Evolutionary conservation across 2,329 filamentous ascomycete genomes (phyloP).

Genomic region (Incumbomyces delicatus): DNA sequence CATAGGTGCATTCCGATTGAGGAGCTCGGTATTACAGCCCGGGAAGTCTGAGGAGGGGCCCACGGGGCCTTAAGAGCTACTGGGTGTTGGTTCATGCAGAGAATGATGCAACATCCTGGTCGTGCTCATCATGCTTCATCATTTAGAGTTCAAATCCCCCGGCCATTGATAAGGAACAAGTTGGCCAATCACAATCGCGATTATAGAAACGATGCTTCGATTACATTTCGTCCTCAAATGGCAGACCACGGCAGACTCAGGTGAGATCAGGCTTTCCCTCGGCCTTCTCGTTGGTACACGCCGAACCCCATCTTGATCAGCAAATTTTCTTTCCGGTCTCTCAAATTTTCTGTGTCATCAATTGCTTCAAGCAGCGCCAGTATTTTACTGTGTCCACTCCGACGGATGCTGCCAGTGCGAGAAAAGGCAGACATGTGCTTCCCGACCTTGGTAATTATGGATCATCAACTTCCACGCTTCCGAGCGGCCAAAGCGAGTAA

Average conservation of each 20-base stretch:
- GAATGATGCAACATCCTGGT: background rate
- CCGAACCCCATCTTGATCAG: background rate
- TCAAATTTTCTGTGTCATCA: slow-evolving; percentile 1
- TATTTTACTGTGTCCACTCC: slow-evolving; percentile 2
- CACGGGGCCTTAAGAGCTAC: background rate
- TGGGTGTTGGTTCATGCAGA: slow-evolving; percentile 6
- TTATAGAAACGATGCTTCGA: slow-evolving; percentile 3
- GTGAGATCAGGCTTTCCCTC: background rate
- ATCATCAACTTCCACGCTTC: too few relatives aligned
- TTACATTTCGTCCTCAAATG: slow-evolving; percentile 8
- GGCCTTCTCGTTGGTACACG: background rate
- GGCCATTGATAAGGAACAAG: slow-evolving; percentile 5
- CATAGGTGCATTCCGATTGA: too few relatives aligned
- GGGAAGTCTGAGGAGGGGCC: too few relatives aligned
- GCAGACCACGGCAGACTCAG: slow-evolving; percentile 1
- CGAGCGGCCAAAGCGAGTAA: too few relatives aligned
- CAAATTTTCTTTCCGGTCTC: background rate
- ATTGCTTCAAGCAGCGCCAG: background rate
- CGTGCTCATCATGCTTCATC: background rate
- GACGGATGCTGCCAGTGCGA: too few relatives aligned
- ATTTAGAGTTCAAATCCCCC: background rate
- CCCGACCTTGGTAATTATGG: too few relatives aligned
- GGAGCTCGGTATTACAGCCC: too few relatives aligned
- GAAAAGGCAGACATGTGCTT: too few relatives aligned
- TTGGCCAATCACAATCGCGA: background rate